phyloP scores from a whole-genome alignment of 306 rosid genomes.

The Cicer judaicum region DNA sequence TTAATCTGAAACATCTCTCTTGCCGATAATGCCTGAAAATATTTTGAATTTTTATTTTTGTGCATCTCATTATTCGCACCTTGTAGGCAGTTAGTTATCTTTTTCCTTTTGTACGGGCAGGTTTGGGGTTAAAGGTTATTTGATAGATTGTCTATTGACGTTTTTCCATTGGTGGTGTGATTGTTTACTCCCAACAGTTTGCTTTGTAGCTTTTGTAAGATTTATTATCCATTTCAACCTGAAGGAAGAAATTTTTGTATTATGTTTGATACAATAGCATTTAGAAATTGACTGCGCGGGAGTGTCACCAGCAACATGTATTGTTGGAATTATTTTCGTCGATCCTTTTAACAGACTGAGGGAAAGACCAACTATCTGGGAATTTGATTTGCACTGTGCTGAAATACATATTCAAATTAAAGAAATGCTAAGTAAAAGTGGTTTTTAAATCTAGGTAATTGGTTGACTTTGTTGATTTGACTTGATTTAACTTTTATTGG shows the following conservation, averaged over 20 bases:
- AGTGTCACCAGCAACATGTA: background rate
- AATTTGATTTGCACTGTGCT: constrained; percentile 24
- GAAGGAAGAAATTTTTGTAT: background rate
- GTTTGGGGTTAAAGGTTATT: constrained; percentile 19
- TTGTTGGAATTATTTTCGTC: constrained; percentile 1
- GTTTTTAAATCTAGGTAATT: constrained; percentile 13
- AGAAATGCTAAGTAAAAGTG: background rate
- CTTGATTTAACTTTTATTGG: background rate
- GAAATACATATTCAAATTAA: constrained; percentile 21
- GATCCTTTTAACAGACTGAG: background rate
- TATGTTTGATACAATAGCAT: constrained; percentile 16
- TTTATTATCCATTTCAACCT: constrained; percentile 8
- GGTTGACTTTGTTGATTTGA: constrained; percentile 1
- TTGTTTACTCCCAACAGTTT: constrained; percentile 28
- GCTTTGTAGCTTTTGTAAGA: constrained; percentile 14
- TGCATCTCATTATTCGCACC: constrained; percentile 3
- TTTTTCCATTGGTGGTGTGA: background rate
- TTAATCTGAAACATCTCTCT: constrained; percentile 27
- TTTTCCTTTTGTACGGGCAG: constrained; percentile 1
- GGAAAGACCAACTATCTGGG: constrained; percentile 23
- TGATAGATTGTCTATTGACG: constrained; percentile 25
- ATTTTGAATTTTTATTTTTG: constrained; percentile 5
- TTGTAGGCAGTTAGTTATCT: constrained; percentile 20
- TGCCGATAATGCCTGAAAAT: background rate
- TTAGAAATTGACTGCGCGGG: constrained; percentile 20